Evolutionary conservation across 768 basidiomycete species (phyloP).

Genomic region (Tulasnella sp.): DNA sequence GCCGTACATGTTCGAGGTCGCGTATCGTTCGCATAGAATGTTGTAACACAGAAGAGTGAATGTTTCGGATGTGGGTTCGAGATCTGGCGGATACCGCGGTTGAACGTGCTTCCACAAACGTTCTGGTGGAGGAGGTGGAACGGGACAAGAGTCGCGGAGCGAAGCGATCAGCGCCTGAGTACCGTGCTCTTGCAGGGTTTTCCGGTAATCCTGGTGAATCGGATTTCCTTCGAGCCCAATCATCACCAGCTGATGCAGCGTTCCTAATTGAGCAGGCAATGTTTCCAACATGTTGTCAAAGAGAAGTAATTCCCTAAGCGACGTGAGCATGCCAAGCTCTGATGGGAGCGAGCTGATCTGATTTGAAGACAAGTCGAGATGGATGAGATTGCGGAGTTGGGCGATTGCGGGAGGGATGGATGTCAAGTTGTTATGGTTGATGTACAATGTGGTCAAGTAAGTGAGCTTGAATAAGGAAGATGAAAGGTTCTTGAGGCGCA

Average conservation of each 20-base stretch:
- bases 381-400: slow-evolving; percentile 79
- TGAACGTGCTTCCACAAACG: slow-evolving; percentile 74
- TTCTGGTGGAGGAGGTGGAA: slow-evolving; percentile 77
- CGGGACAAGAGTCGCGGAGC: slow-evolving; percentile 91
- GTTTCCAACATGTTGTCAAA: slow-evolving; percentile 94
- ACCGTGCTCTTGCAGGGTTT: slow-evolving; percentile 92
- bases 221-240: slow-evolving; percentile 98
- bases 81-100: slow-evolving; percentile 54
- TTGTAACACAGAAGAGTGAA: slow-evolving; percentile 89
- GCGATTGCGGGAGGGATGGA: slow-evolving; percentile 81
- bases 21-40: slow-evolving; percentile 89
- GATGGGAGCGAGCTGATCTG: slow-evolving; percentile 73
- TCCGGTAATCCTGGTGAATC: slow-evolving; percentile 72
- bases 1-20: slow-evolving; percentile 86
- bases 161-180: slow-evolving; percentile 83
- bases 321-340: slow-evolving; percentile 88
- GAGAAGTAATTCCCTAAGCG: slow-evolving; percentile 87
- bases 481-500: slow-evolving; percentile 89
- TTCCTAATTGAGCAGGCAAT: slow-evolving; percentile 86
- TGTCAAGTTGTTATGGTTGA: slow-evolving; percentile 90
- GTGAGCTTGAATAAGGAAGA: slow-evolving; percentile 48
- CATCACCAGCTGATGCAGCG: slow-evolving; percentile 87
- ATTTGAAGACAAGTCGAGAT: slow-evolving; percentile 92
- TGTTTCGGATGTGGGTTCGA: slow-evolving; percentile 69
- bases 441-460: slow-evolving; percentile 83